Percentiles rank a stretch among this genome's conserved stretches.
phyloP scores from a whole-genome alignment of 768 basidiomycete species.

The Suillus brevipes region DNA sequence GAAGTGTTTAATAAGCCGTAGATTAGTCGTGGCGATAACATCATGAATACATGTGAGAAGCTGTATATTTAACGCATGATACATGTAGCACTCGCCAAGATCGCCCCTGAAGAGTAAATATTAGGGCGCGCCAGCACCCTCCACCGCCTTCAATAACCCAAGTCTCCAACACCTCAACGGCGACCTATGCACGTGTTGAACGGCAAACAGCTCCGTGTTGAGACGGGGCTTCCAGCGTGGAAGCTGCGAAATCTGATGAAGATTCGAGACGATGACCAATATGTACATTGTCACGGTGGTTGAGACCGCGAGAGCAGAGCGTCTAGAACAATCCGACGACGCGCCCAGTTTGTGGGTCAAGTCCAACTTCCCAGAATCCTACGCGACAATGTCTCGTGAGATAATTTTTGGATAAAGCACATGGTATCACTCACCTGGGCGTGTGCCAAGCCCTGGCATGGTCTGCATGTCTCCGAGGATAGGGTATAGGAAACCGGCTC shows the following conservation, averaged over 20 bases:
- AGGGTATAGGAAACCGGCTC: constrained; percentile 95
- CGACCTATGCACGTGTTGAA: constrained; percentile 40
- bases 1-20: background rate
- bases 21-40: background rate
- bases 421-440: constrained; percentile 61
- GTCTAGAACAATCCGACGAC: constrained; percentile 83
- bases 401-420: background rate
- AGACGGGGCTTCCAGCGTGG: constrained; percentile 31
- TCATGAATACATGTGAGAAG: background rate
- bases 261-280: constrained; percentile 12
- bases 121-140: background rate
- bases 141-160: constrained; percentile 11
- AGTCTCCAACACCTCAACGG: constrained; percentile 17
- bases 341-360: constrained; percentile 75
- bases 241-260: constrained; percentile 23
- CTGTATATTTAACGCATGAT: background rate
- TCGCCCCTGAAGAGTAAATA: background rate
- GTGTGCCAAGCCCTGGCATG: constrained; percentile 94
- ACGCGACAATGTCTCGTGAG: constrained; percentile 14
- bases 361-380: constrained; percentile 91
- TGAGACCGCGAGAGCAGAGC: constrained; percentile 18
- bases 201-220: constrained; percentile 39
- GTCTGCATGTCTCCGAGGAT: constrained; percentile 97
- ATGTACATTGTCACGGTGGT: constrained; percentile 16
- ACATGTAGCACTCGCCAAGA: background rate